phyloP scores from a whole-genome alignment of 2,329 filamentous ascomycete species.

The Pleurostoma richardsiae region DNA sequence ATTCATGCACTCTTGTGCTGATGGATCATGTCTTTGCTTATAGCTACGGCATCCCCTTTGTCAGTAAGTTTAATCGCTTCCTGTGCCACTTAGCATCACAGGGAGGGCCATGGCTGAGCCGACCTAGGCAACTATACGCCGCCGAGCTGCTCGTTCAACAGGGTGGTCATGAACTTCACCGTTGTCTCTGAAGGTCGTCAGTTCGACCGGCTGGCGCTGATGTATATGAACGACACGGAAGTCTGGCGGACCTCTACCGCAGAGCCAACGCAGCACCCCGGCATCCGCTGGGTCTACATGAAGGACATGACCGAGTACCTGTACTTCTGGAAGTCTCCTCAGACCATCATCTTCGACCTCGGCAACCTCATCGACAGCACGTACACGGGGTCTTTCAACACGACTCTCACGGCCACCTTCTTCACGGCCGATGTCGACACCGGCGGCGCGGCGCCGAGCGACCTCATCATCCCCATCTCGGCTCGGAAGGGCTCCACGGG shows the following conservation, averaged over 20 bases:
- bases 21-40: constrained; percentile 67
- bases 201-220: constrained; percentile 69
- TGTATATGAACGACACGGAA: constrained; percentile 74
- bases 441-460: constrained; percentile 42
- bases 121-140: constrained; percentile 56
- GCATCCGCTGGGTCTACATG: constrained; percentile 70
- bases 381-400: constrained; percentile 71
- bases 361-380: constrained; percentile 65
- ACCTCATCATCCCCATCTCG: constrained; percentile 65
- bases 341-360: constrained; percentile 76
- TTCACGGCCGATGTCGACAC: constrained; percentile 45
- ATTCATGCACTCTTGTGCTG: constrained; percentile 48
- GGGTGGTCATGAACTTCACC: constrained; percentile 71
- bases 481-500: constrained; percentile 42
- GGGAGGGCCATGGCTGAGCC: too few species aligned
- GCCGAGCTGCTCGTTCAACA: constrained; percentile 65
- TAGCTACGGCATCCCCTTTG: constrained; percentile 69
- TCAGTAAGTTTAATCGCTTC: constrained; percentile 44
- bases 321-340: constrained; percentile 61
- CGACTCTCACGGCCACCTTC: constrained; percentile 69
- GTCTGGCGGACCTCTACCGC: constrained; percentile 82
- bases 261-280: constrained; percentile 60
- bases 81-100: too few species aligned
- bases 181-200: constrained; percentile 67
- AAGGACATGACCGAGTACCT: constrained; percentile 75